These are phyloP conservation scores for Phialophora expanda DNA, from an alignment of 2,329 filamentous ascomycete genomes.

Conservation along the genomic window DNA sequence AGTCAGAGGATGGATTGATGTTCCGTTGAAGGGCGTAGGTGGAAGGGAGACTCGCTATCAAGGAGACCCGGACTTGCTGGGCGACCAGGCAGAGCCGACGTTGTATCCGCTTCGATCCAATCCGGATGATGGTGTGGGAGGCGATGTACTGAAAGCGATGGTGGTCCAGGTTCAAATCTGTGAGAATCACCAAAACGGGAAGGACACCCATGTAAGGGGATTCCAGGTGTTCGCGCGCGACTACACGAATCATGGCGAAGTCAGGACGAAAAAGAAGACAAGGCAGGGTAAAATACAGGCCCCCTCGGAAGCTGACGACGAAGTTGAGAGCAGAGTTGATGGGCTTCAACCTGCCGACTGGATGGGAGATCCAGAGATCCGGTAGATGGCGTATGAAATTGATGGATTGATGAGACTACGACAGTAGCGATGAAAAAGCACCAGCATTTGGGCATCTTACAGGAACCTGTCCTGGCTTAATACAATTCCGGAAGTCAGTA, in stretches of 20 bases:
- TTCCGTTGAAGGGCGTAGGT: conserved; percentile 70
- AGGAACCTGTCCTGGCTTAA: background rate
- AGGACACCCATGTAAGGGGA: conserved; percentile 95
- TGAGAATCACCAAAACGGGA: conserved; percentile 98
- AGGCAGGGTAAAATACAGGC: conserved; percentile 7
- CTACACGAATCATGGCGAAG: conserved; percentile 40
- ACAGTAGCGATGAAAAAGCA: background rate
- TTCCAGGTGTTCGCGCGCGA: conserved; percentile 78
- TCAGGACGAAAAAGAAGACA: conserved; percentile 37
- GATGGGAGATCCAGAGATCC: conserved; percentile 57
- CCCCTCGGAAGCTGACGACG: conserved; percentile 38
- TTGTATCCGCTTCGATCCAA: conserved; percentile 22
- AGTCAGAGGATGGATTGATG: conserved; percentile 82
- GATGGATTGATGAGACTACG: conserved; percentile 9
- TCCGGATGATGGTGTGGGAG: conserved; percentile 50
- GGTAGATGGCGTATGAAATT: conserved; percentile 39
- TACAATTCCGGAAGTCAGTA: background rate
- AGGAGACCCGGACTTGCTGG: conserved; percentile 30
- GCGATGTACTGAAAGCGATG: conserved; percentile 81
- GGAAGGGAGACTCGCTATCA: conserved; percentile 46
- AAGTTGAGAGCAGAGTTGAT: conserved; percentile 40
- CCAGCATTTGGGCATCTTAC: background rate
- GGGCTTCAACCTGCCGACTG: conserved; percentile 54
- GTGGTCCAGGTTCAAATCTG: conserved; percentile 87
- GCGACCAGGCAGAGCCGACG: conserved; percentile 28